These are phyloP conservation scores for Fusarium sp. DNA, from an alignment of 2,329 filamentous ascomycete species.

Conservation along the genomic window DNA sequence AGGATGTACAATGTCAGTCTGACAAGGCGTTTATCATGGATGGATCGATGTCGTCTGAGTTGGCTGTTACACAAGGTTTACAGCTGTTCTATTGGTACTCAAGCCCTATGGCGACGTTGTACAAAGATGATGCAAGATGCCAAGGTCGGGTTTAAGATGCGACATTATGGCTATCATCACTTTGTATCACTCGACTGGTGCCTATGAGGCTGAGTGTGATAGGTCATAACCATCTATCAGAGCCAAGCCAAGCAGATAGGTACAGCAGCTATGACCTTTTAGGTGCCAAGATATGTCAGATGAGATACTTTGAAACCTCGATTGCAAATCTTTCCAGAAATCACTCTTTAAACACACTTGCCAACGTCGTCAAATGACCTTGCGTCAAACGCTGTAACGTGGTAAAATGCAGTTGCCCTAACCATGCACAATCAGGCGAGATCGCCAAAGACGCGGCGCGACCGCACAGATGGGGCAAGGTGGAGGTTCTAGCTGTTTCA, in stretches of 20 bases:
- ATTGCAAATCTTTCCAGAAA: neutral
- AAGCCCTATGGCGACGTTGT: slow-evolving; percentile 25
- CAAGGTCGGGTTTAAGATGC: slow-evolving; percentile 6
- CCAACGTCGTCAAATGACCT: neutral
- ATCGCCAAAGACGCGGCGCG: slow-evolving; percentile 41
- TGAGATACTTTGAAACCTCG: neutral
- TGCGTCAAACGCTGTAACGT: slow-evolving; percentile 24
- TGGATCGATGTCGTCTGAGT: slow-evolving; percentile 19
- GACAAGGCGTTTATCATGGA: slow-evolving; percentile 21
- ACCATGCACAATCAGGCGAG: slow-evolving; percentile 43
- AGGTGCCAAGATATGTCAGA: neutral
- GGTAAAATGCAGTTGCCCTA: slow-evolving; percentile 38
- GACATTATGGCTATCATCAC: slow-evolving; percentile 26
- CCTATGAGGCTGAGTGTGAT: slow-evolving; percentile 1
- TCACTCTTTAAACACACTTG: neutral
- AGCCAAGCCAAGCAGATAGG: neutral
- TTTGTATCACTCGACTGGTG: slow-evolving; percentile 2
- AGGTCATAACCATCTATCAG: neutral
- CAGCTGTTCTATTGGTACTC: slow-evolving; percentile 1
- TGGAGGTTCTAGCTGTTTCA: slow-evolving; percentile 22
- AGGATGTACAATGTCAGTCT: slow-evolving; percentile 9
- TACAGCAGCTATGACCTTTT: neutral
- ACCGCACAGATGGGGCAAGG: slow-evolving; percentile 44
- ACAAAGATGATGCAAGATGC: slow-evolving; percentile 40
- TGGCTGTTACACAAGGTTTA: slow-evolving; percentile 27